Conservation (phyloP, 441 rosid genomes). For the Corymbia calophylla region DNA sequence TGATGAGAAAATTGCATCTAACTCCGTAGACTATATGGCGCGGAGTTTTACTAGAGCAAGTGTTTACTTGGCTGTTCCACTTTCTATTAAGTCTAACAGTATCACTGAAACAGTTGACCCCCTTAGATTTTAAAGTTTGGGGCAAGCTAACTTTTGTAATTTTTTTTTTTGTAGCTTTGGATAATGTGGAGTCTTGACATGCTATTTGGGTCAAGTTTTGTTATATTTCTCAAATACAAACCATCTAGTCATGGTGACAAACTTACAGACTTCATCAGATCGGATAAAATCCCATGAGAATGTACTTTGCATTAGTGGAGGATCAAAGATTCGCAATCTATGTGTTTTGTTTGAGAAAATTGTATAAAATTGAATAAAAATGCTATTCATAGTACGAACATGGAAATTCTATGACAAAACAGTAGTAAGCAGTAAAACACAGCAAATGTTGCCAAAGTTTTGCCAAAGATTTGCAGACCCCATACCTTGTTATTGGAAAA, state of each 20-base stretch:
- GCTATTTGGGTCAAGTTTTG: background rate
- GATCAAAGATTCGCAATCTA: background rate
- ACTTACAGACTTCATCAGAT: background rate
- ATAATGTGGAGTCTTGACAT: background rate
- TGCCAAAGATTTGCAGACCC: background rate
- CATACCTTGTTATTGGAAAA: background rate
- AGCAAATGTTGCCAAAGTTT: background rate
- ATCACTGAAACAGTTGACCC: background rate
- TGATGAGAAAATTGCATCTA: background rate
- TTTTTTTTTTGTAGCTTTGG: background rate
- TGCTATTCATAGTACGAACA: background rate
- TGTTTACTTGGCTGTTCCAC: background rate
- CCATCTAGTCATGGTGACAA: background rate
- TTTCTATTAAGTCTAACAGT: background rate
- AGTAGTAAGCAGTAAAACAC: background rate
- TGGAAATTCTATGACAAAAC: background rate
- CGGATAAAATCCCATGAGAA: background rate
- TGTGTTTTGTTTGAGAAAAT: background rate
- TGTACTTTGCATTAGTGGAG: background rate
- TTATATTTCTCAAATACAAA: background rate
- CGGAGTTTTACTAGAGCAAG: background rate
- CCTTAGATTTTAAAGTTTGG: background rate
- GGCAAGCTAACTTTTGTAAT: background rate
- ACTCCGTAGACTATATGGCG: background rate
- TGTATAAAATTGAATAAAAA: background rate